Conservation (phyloP, 2,329 filamentous ascomycete species). For the Sclerotinia trifoliorum region DNA sequence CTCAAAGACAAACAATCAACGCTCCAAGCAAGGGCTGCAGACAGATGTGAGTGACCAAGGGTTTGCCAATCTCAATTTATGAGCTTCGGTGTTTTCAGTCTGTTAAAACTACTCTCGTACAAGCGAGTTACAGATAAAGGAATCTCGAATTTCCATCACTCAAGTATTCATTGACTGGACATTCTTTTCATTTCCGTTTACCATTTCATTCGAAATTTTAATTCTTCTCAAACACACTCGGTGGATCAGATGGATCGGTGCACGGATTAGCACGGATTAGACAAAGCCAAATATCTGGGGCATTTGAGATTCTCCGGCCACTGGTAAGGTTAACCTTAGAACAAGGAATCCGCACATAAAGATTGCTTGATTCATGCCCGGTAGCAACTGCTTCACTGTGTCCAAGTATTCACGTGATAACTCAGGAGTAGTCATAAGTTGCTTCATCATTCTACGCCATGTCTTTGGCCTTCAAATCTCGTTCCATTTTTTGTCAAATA, state of each 20-base stretch:
- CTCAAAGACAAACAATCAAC: not conserved
- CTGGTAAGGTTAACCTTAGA: not conserved
- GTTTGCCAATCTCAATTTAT: not conserved
- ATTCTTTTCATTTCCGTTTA: not conserved
- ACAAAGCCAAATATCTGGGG: not conserved
- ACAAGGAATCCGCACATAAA: not conserved
- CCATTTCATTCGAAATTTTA: not conserved
- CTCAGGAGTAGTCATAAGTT: not conserved
- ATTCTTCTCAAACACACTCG: slow-evolving; percentile 1
- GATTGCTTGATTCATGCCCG: not conserved
- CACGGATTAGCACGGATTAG: not conserved
- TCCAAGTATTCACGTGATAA: not conserved
- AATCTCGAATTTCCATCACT: not conserved
- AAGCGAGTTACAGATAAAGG: not conserved
- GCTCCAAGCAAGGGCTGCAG: not conserved
- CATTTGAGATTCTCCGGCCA: not conserved
- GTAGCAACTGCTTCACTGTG: not conserved
- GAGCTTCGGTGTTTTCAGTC: not conserved
- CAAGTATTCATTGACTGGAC: too few relatives aligned
- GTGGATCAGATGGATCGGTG: slow-evolving; percentile 1
- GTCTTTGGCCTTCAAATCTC: not conserved
- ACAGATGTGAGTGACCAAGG: not conserved
- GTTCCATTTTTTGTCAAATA: not conserved
- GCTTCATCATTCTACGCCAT: not conserved
- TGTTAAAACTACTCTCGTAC: not conserved